These are phyloP conservation scores for Fusarium floridanum DNA, from an alignment of 2,329 filamentous ascomycete genomes.

Conservation along the genomic window DNA sequence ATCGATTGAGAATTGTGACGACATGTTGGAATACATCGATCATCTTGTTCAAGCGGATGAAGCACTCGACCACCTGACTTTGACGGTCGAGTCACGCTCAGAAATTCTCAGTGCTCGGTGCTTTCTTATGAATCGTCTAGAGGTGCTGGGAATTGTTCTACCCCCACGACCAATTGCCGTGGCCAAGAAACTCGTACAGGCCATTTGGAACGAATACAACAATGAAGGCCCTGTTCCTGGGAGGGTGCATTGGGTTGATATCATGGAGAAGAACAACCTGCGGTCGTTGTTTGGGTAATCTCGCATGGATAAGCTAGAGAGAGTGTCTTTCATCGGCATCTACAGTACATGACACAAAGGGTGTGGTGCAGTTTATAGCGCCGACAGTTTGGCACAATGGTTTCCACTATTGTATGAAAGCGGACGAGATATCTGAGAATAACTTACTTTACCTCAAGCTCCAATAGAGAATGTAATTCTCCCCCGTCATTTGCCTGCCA, in stretches of 20 bases:
- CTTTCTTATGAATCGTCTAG: conserved; percentile 20
- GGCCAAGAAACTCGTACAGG: conserved; percentile 27
- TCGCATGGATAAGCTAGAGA: too few species aligned
- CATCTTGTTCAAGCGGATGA: conserved; percentile 32
- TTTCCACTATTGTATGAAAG: too few species aligned
- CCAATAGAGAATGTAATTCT: too few species aligned
- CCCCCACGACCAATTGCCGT: conserved; percentile 28
- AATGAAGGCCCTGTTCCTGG: not conserved
- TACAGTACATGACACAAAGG: too few species aligned
- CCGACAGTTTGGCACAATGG: too few species aligned
- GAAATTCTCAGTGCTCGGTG: conserved; percentile 22
- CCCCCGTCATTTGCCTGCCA: too few species aligned
- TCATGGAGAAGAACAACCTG: conserved; percentile 39
- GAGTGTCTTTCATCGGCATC: too few species aligned
- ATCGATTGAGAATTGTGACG: not conserved
- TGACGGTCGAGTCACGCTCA: not conserved
- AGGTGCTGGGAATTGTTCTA: conserved; percentile 22
- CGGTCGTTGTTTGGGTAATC: conserved; percentile 38
- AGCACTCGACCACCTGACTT: conserved; percentile 15
- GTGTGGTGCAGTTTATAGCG: too few species aligned
- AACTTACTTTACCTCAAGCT: too few species aligned
- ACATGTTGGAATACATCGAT: conserved; percentile 26
- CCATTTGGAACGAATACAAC: conserved; percentile 39
- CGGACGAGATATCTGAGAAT: too few species aligned
- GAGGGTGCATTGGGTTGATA: conserved; percentile 37